Evolutionary conservation across 2,329 filamentous ascomycete genomes (phyloP).

Genomic region (Talaromyces albobiverticillius): DNA sequence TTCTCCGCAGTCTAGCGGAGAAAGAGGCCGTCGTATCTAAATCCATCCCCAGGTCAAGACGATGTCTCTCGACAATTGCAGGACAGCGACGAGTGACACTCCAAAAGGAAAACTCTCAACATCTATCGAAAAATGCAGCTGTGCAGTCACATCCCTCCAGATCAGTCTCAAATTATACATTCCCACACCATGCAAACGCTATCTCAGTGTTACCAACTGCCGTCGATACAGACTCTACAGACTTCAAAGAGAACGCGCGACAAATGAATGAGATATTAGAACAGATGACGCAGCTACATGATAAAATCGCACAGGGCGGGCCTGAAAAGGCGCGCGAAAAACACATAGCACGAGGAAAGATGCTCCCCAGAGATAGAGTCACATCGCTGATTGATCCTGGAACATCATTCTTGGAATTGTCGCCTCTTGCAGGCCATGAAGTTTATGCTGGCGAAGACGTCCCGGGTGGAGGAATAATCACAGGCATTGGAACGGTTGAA

Average conservation of each 20-base stretch:
- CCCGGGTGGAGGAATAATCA: conserved; percentile 86
- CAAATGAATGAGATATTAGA: conserved; percentile 73
- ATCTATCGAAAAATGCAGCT: not conserved
- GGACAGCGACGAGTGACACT: conserved; percentile 5
- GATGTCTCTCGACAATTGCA: conserved; percentile 7
- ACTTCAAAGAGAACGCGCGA: conserved; percentile 75
- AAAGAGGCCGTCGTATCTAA: not conserved
- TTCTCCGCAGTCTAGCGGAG: conserved; percentile 7
- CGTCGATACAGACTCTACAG: conserved; percentile 72
- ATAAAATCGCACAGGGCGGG: conserved; percentile 71
- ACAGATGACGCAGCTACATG: conserved; percentile 67
- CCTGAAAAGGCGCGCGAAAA: conserved; percentile 80
- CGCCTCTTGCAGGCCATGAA: conserved; percentile 80
- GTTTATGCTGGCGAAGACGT: conserved; percentile 86
- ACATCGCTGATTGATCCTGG: conserved; percentile 84
- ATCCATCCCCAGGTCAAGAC: conserved; percentile 7
- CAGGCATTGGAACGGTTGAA: conserved; percentile 84
- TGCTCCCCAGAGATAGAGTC: conserved; percentile 87
- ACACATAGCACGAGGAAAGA: conserved; percentile 84
- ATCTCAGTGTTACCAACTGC: conserved; percentile 75
- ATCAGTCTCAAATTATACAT: conserved; percentile 70
- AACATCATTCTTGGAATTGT: conserved; percentile 89
- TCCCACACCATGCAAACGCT: conserved; percentile 75
- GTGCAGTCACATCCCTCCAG: conserved; percentile 29
- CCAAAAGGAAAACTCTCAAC: not conserved